Conservation (phyloP, 495 filamentous ascomycete species). For the Aspergillus heteromorphus region DNA sequence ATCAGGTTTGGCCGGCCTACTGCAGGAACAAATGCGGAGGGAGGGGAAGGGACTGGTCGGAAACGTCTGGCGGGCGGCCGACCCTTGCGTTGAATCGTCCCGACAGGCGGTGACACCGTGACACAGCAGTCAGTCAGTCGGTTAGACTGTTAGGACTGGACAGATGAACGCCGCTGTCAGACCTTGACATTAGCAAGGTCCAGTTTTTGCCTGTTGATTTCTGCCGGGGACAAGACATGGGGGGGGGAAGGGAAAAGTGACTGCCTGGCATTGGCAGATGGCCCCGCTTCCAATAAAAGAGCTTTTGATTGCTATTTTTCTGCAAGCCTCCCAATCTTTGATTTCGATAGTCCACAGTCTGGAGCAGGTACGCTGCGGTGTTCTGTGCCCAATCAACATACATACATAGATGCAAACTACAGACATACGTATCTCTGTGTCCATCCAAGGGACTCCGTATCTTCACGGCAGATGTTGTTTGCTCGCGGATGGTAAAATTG, state of each 20-base stretch:
- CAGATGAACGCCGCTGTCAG: slow-evolving; percentile 13
- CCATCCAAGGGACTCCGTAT: no score
- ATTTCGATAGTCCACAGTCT: slow-evolving; percentile 13
- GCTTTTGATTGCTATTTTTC: slow-evolving; percentile 4
- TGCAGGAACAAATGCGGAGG: slow-evolving; percentile 41
- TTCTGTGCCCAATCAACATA: not conserved
- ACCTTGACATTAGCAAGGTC: no score
- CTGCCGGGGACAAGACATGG: no score
- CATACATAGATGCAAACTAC: not conserved
- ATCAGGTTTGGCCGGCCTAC: slow-evolving; percentile 31
- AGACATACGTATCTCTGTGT: no score
- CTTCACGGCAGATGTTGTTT: not conserved
- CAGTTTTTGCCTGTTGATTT: no score
- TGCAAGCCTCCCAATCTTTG: slow-evolving; percentile 12
- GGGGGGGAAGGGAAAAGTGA: not conserved
- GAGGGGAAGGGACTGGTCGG: slow-evolving; percentile 5
- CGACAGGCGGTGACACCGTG: slow-evolving; percentile 3
- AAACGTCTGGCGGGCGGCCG: not conserved
- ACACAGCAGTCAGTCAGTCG: no score
- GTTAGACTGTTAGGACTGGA: not conserved
- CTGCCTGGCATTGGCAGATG: not conserved
- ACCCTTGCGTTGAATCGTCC: slow-evolving; percentile 15
- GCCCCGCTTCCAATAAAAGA: slow-evolving; percentile 5
- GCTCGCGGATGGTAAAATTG: not conserved
- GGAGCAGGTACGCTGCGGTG: not conserved